Percentiles rank a stretch among this genome's conserved stretches.
Evolutionary conservation across 2,329 filamentous ascomycete species (phyloP).

Genomic region (Colletotrichum scovillei): DNA sequence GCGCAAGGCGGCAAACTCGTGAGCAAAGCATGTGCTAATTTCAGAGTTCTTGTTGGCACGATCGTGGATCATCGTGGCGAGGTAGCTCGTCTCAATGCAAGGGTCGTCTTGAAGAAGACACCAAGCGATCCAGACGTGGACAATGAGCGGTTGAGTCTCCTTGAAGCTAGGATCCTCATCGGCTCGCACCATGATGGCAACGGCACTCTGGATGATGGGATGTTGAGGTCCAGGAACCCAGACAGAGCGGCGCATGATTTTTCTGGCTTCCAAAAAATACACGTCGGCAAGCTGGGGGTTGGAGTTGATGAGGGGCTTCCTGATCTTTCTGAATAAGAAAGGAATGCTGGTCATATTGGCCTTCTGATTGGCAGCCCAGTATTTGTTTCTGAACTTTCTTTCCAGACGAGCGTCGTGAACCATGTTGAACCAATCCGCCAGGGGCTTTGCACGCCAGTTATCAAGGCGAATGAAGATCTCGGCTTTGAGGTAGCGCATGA

Average conservation of each 20-base stretch:
- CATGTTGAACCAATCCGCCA: slow-evolving; percentile 24
- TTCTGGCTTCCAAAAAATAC: neutral
- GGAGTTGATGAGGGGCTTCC: neutral
- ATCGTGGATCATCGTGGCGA: slow-evolving; percentile 5
- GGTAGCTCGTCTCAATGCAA: neutral
- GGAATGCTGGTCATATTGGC: neutral
- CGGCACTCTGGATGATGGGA: slow-evolving; percentile 24
- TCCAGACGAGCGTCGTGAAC: slow-evolving; percentile 5
- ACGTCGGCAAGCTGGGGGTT: neutral
- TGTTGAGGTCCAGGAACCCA: slow-evolving; percentile 8
- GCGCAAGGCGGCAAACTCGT: neutral
- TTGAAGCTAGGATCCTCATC: neutral
- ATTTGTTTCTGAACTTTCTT: slow-evolving; percentile 15
- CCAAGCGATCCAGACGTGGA: slow-evolving; percentile 27
- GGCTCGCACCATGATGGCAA: slow-evolving; percentile 27
- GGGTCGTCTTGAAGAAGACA: slow-evolving; percentile 10
- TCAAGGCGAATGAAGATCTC: slow-evolving; percentile 26
- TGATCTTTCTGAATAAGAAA: neutral
- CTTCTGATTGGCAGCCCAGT: slow-evolving; percentile 22
- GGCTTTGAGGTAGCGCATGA: slow-evolving; percentile 16
- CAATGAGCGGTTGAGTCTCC: neutral
- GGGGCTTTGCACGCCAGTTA: neutral
- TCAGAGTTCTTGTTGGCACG: neutral
- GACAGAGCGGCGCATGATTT: slow-evolving; percentile 23
- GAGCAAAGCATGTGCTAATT: slow-evolving; percentile 13